A percentile compares a stretch with the other conserved stretches of the same genome.
phyloP scores from a whole-genome alignment of 139 green algal species.

The Gonium pectorale region DNA sequence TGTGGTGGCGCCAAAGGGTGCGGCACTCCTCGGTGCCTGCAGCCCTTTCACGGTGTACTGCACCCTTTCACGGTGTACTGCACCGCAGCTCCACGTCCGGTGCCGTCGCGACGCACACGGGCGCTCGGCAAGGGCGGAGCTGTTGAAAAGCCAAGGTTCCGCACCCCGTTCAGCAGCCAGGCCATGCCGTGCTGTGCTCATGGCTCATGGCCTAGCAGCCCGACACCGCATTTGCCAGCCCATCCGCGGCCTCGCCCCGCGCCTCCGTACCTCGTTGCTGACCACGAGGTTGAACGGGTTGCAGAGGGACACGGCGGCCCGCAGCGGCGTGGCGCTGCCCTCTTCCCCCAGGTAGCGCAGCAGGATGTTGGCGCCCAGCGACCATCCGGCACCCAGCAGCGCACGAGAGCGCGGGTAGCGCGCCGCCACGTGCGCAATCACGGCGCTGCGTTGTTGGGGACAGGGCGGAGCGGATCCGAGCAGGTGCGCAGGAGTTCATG shows the following conservation, averaged over 20 bases:
- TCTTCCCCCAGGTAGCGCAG: conserved; percentile 83
- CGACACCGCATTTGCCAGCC: too few relatives aligned
- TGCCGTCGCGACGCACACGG: too few relatives aligned
- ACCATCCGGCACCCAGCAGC: conserved; percentile 87
- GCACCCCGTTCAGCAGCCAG: too few relatives aligned
- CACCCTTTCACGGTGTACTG: too few relatives aligned
- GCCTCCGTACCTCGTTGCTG: conserved; percentile 61
- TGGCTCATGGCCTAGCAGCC: too few relatives aligned
- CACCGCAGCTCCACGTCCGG: too few relatives aligned
- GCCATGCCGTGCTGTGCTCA: too few relatives aligned
- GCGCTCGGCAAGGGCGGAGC: too few relatives aligned
- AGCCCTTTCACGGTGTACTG: too few relatives aligned
- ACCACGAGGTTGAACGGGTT: conserved; percentile 92
- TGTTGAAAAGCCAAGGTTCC: too few relatives aligned
- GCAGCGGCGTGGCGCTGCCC: conserved; percentile 71
- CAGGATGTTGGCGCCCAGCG: conserved; percentile 95
- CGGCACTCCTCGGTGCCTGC: too few relatives aligned
- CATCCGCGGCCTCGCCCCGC: not conserved
- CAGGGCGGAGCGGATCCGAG: not conserved
- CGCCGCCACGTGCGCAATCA: conserved; percentile 48
- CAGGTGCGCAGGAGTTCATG: not conserved
- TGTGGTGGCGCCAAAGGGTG: too few relatives aligned
- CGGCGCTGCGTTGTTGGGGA: not conserved
- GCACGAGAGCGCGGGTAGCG: conserved; percentile 60
- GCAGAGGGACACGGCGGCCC: conserved; percentile 90